phyloP scores from a whole-genome alignment of 2,329 filamentous ascomycete species.

The Metarhizium sp. region DNA sequence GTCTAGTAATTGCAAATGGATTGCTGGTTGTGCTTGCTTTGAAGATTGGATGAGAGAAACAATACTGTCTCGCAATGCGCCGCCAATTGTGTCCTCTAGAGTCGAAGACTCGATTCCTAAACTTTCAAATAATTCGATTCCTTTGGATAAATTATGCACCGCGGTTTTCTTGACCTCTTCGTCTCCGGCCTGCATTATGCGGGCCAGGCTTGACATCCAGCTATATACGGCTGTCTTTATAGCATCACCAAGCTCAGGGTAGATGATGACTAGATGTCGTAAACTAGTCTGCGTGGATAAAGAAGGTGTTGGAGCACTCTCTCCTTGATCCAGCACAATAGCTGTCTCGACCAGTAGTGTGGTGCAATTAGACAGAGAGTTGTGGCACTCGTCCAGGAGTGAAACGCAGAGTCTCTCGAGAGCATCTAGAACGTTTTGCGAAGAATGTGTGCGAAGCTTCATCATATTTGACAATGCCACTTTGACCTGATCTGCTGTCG shows the following conservation, averaged over 20 bases:
- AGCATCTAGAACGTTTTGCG: conserved; percentile 56
- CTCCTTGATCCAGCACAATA: conserved; percentile 54
- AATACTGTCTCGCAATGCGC: conserved; percentile 67
- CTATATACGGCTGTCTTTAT: conserved; percentile 65
- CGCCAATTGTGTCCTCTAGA: conserved; percentile 57
- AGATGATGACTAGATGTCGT: conserved; percentile 51
- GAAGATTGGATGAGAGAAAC: conserved; percentile 25
- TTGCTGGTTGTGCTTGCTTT: conserved; percentile 11
- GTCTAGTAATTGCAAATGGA: conserved; percentile 19
- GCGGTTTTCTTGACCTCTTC: conserved; percentile 65
- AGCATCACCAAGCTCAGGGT: conserved; percentile 51
- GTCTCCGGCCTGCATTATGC: conserved; percentile 76
- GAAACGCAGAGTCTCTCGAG: conserved; percentile 63
- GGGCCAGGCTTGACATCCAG: conserved; percentile 73
- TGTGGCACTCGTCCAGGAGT: conserved; percentile 69
- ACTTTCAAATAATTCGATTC: conserved; percentile 55
- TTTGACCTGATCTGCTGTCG: conserved; percentile 73
- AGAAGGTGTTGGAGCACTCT: conserved; percentile 16
- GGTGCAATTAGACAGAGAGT: conserved; percentile 59
- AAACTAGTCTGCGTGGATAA: conserved; percentile 40
- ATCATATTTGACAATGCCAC: conserved; percentile 70
- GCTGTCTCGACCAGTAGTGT: conserved; percentile 72
- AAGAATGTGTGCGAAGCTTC: conserved; percentile 63
- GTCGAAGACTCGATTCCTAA: conserved; percentile 56
- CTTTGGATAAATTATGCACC: conserved; percentile 67